Evolutionary conservation across 352 stramenopile species (phyloP).

Genomic region (Pythium rishiriense): DNA sequence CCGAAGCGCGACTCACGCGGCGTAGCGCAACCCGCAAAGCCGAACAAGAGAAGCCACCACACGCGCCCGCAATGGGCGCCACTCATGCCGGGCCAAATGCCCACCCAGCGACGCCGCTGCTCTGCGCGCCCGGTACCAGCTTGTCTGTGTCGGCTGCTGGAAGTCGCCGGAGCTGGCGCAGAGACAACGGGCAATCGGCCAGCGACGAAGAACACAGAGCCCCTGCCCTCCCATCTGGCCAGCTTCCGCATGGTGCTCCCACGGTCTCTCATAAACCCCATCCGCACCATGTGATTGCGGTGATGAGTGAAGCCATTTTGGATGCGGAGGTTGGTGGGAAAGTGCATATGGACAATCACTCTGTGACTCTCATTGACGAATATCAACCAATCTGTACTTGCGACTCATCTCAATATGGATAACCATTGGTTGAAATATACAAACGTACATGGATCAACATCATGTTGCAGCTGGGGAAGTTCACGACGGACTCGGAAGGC

Average conservation of each 20-base stretch:
- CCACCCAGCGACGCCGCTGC: background rate
- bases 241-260: conserved; percentile 1
- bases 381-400: conserved; percentile 4
- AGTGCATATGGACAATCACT: conserved; percentile 10
- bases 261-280: background rate
- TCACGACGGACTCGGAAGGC: background rate
- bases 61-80: background rate
- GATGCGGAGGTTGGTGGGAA: background rate
- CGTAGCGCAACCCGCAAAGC: background rate
- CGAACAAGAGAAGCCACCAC: background rate
- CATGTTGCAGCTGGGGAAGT: conserved; percentile 14
- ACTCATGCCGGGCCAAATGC: conserved; percentile 1
- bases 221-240: conserved; percentile 4
- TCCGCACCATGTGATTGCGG: conserved; percentile 7
- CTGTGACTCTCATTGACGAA: background rate
- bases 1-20: background rate
- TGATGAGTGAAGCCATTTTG: conserved; percentile 13
- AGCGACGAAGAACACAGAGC: conserved; percentile 6
- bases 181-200: background rate
- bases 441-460: background rate
- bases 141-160: conserved; percentile 1
- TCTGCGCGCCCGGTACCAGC: background rate
- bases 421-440: background rate
- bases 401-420: background rate
- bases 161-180: background rate